A percentile compares a stretch with the other conserved stretches of the same genome.
Conservation (phyloP, 441 rosid species). For the Populus hybrid region DNA sequence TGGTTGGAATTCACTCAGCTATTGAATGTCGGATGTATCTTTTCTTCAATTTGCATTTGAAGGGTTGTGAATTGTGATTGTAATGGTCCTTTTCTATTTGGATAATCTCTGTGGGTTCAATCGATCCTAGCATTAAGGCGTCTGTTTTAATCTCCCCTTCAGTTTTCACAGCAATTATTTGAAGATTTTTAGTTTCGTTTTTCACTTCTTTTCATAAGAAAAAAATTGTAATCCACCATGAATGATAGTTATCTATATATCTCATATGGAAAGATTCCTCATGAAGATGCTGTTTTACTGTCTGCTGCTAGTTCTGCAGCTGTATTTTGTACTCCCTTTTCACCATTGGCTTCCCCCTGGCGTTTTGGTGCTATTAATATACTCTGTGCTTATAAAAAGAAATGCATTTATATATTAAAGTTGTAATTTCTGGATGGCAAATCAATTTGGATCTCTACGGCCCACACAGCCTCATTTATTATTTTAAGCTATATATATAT, state of each 20-base stretch:
- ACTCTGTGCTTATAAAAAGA: neutral
- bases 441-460: neutral
- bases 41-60: slow-evolving; percentile 22
- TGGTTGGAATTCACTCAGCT: slow-evolving; percentile 34
- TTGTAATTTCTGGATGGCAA: neutral
- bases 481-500: neutral
- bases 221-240: neutral
- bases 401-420: neutral
- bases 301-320: neutral
- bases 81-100: slow-evolving; percentile 15
- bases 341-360: neutral
- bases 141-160: neutral
- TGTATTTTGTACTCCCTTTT: neutral
- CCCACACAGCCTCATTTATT: neutral
- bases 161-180: neutral
- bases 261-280: neutral
- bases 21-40: slow-evolving; percentile 28
- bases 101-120: neutral
- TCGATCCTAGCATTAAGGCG: neutral
- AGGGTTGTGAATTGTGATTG: slow-evolving; percentile 26
- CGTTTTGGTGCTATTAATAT: neutral
- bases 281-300: neutral
- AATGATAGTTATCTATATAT: neutral
- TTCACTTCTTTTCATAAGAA: neutral
- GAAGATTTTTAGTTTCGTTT: neutral